Evolutionary conservation across 2,329 filamentous ascomycete species (phyloP), one percentile per base, ranked within the genome.

Genomic region (Didymella keratinophila): DNA sequence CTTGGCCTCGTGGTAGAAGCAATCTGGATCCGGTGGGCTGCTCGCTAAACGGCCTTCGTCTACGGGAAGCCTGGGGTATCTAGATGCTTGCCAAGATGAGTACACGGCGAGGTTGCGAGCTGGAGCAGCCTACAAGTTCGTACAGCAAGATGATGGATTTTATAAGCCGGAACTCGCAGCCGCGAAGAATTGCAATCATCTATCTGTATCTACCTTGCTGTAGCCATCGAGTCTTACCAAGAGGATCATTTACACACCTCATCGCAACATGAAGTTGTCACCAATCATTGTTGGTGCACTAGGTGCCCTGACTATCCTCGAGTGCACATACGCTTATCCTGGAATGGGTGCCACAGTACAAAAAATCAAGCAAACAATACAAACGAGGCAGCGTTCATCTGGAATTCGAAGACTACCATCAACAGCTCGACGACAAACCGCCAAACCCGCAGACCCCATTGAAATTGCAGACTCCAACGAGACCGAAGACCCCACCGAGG

Each of bases 241-340:
- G 18, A 28, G 27, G 30, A 18, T 43, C 25, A 18, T 14, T 53
- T 34, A 30, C 34, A 7, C 36, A 6, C 21, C 46, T 47, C 25
- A 10, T 18, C 21, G 20, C 56, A 62, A 18, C 23, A 69, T 69
- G 66, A 70, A 67, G 57, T 41, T 61, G 21, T 56, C 63, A 11
- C 47, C 34, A 10, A 43, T 70, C 41, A 34, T 56, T 48, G n/a
- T 64, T 6, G 36, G 55, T 20, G 54, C 54, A 49, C 45, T 67
- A 36, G 53, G 54, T n/a, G 51, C 61, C 34, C 30, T 65, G 2
- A 52, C 61, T 3, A n/a, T 65, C 12, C 21, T 71, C 28, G 64
- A 68, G 21, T 58, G 52, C 37, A 58, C 63, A 8, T 50, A 53
- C 16, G 64, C 66, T 16, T 61, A 64, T 25, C 65, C 66, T 7